Base-by-base conservation (phyloP, 2,329 filamentous ascomycete genomes). In the Tolypocladium capitatum region DNA sequence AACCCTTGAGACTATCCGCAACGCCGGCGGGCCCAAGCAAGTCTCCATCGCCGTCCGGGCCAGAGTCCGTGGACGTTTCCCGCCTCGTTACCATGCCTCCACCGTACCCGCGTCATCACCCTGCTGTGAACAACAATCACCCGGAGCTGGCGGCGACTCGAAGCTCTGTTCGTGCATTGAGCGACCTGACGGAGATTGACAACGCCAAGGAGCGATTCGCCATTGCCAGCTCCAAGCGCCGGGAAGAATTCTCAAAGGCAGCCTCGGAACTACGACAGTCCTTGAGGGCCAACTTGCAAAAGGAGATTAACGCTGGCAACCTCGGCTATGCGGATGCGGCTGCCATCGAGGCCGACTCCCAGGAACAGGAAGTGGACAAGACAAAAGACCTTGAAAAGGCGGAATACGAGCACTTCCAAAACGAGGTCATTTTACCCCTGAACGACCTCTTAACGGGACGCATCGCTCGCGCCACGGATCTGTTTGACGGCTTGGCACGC, bases 51-150 rank as follows among this genome's bases (percentile, higher is more conserved):
- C 72, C 68, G 2, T 69, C 71, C 28, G 69, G 60, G 51, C 71
- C 67, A 32, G 67, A 74, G 56, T 80, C 80, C 49, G 68, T 97
- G 4, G 91, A 98, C 59, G 84, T 97, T 27, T 97, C 92, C 4
- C 78, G 92, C 28, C 78, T 98, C 1, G 85, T 98, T 5, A 96
- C 92, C 0, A 73, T 98, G 30, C 92, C 92, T 9, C 92, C 92
- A 1, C 86, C 92, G 2, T 97, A 94, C 62, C 92, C 92, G 1
- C 83, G 91, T 8, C 91, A 97, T 59, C 85, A 97, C 57, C 92
- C 92, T 9, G 92, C 92, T 0, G 86, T 97, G 16, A 96, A 94
- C 63, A 98, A 97, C 60, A 94, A 80, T 56, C 92, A 98, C 60
- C 92, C 92, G 0, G 84, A 94, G 53, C 75, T 98, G n/a, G 76